phyloP scores from a whole-genome alignment of 768 basidiomycete species.

The Gymnopilus dilepis region DNA sequence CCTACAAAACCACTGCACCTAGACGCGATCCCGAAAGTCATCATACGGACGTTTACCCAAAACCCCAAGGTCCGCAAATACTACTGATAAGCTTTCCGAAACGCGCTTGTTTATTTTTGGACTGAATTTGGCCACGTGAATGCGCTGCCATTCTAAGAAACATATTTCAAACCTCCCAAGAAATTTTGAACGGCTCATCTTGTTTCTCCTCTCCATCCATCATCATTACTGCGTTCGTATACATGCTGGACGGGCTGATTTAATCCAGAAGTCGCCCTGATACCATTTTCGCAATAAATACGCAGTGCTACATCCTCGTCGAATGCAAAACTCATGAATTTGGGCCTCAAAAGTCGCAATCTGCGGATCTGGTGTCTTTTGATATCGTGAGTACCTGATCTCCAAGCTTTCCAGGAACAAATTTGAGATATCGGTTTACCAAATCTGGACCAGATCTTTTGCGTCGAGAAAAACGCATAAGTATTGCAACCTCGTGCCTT shows the following conservation, averaged over 20 bases:
- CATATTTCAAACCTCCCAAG: not conserved
- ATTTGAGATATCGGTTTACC: not conserved
- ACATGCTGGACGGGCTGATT: not conserved
- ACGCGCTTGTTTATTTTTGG: not conserved
- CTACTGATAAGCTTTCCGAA: not conserved
- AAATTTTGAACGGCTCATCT: not conserved
- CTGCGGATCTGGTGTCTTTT: not conserved
- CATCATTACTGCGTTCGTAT: not conserved
- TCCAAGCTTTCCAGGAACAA: not conserved
- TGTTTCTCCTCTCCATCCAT: not conserved
- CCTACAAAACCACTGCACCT: too few species aligned
- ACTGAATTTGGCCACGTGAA: not conserved
- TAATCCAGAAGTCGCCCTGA: not conserved
- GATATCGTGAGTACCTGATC: constrained; percentile 2
- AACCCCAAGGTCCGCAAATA: too few species aligned
- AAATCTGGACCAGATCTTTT: not conserved
- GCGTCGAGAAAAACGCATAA: not conserved
- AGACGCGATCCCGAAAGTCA: too few species aligned
- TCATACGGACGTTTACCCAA: too few species aligned
- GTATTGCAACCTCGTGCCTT: not conserved
- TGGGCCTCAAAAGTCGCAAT: not conserved
- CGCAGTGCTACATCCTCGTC: not conserved
- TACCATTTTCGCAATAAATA: too few species aligned
- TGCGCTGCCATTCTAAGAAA: not conserved
- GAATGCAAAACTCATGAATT: not conserved